Conservation (phyloP, 2,329 filamentous ascomycete species). For the Colletotrichum orchidophilum region DNA sequence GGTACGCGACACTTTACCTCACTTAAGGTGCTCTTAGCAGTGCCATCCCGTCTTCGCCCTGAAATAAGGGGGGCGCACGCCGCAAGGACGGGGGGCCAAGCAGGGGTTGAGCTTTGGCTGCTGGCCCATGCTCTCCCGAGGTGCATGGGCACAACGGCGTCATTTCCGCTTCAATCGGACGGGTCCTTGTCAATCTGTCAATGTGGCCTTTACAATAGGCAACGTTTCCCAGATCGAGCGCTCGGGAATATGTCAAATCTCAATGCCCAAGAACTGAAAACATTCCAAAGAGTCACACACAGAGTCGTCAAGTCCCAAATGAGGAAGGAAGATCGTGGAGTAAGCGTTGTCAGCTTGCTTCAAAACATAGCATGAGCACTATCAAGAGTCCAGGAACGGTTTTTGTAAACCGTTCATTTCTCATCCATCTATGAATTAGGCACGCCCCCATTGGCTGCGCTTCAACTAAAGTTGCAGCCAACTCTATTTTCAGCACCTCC, state of each 20-base stretch:
- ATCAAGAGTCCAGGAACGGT: neutral
- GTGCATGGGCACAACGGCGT: slow-evolving; percentile 11
- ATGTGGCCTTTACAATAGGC: neutral
- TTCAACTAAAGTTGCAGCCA: slow-evolving; percentile 3
- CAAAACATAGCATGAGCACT: neutral
- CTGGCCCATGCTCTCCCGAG: slow-evolving; percentile 27
- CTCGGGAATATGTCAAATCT: neutral
- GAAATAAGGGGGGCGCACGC: slow-evolving; percentile 22
- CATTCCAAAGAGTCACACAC: neutral
- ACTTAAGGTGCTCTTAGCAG: slow-evolving; percentile 25
- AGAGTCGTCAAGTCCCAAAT: too few relatives aligned
- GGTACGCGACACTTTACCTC: slow-evolving; percentile 26
- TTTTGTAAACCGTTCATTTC: slow-evolving; percentile 3
- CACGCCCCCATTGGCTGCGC: slow-evolving; percentile 9
- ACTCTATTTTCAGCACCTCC: slow-evolving; percentile 22
- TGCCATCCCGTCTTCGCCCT: slow-evolving; percentile 33
- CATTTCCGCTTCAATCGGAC: slow-evolving; percentile 6
- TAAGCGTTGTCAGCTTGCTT: neutral
- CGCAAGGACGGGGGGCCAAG: slow-evolving; percentile 9
- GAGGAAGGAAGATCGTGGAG: neutral
- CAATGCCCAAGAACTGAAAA: neutral
- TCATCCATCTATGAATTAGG: slow-evolving; percentile 1
- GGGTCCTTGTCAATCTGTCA: neutral
- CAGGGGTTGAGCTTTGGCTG: slow-evolving; percentile 21
- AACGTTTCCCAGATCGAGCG: neutral